Base-by-base conservation (phyloP, 345 rosid genomes). In the Geranium brycei region DNA sequence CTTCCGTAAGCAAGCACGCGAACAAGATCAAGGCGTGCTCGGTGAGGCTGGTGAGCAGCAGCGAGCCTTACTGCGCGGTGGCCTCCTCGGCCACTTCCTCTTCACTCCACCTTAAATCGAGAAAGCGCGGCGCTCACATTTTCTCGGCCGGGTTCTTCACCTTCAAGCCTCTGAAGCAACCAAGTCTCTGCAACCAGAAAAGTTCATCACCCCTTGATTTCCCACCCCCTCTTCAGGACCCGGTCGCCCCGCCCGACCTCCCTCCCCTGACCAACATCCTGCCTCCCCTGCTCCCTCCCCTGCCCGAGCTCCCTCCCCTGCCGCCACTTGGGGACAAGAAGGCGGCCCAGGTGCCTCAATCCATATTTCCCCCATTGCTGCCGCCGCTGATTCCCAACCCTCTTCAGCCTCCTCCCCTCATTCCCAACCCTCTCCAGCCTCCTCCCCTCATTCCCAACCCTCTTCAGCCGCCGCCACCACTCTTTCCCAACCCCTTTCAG, bases 141-240 rank as follows among this genome's bases (percentile, higher is more conserved):
- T 93, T 87, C 85, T 93, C 95, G 2, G 95, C 99, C n/a, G 99
- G 99, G 0, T 77, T 82, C 74, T 90, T 90, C 79, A 74, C 89
- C 58, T 90, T 93, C 82, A 93, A 80, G 81, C 99, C 97, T 0
- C 65, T 72, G 18, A 83, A 72, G 8, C 95, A 73, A 64, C 91
- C 97, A 4, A 59, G 55, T 28, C 64, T 85, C 1, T 93, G 96
- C 72, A 82, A 74, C 70, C 82, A 81, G 65, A 82, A 87, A 73
- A 23, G 28, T 2, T 23, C 28, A 23, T 23, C 28, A 23, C 28
- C 28, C 28, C 28, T 23, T 23, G 4, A 35, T 7, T 58, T 62
- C 18, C 67, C 63, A 18, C 70, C 70, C 28, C 66, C 70, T 18
- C 58, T 58, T 16, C 60, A 16, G 40, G 63, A 62, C 38, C 59